Percentiles rank a stretch among this genome's conserved stretches.
Evolutionary conservation across 352 stramenopile genomes (phyloP).

Genomic region (Phytopythium boreale): DNA sequence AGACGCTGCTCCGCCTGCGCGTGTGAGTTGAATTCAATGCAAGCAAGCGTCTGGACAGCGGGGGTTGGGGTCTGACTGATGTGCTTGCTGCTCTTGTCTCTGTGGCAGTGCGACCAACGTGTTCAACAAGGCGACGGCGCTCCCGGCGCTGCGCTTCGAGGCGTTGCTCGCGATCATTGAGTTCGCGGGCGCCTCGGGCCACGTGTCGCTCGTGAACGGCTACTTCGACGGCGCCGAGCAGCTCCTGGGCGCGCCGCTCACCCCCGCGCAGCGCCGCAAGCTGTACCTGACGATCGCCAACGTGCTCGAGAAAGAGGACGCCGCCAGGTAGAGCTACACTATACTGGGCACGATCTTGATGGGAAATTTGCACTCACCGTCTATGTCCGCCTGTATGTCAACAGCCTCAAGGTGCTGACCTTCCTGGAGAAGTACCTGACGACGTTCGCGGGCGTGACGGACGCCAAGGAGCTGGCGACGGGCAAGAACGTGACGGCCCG

Average conservation of each 20-base stretch:
- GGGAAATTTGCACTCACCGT: too few relatives aligned
- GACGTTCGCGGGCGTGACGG: constrained; percentile 42
- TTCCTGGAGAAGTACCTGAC: constrained; percentile 77
- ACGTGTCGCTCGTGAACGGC: constrained; percentile 55
- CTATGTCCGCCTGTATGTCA: not conserved
- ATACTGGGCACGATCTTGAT: too few relatives aligned
- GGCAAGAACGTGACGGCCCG: constrained; percentile 80
- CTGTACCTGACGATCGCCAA: constrained; percentile 74
- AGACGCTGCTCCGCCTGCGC: constrained; percentile 63
- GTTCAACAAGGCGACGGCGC: constrained; percentile 67
- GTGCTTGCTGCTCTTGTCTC: not conserved
- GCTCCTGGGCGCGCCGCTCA: constrained; percentile 46
- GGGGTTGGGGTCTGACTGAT: not conserved
- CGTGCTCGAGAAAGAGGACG: constrained; percentile 51
- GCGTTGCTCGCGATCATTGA: constrained; percentile 55
- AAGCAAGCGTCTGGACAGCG: not conserved
- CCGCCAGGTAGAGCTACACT: not conserved
- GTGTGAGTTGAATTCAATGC: constrained; percentile 33
- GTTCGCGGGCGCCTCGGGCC: constrained; percentile 53
- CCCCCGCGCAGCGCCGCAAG: constrained; percentile 42
- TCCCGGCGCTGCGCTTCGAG: constrained; percentile 69
- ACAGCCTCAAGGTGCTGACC: constrained; percentile 54
- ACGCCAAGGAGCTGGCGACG: constrained; percentile 48
- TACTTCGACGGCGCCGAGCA: constrained; percentile 72
- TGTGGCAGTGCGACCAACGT: constrained; percentile 44